These are phyloP conservation scores for Amanita fuliginea DNA, from an alignment of 768 basidiomycete genomes.

Conservation along the genomic window DNA sequence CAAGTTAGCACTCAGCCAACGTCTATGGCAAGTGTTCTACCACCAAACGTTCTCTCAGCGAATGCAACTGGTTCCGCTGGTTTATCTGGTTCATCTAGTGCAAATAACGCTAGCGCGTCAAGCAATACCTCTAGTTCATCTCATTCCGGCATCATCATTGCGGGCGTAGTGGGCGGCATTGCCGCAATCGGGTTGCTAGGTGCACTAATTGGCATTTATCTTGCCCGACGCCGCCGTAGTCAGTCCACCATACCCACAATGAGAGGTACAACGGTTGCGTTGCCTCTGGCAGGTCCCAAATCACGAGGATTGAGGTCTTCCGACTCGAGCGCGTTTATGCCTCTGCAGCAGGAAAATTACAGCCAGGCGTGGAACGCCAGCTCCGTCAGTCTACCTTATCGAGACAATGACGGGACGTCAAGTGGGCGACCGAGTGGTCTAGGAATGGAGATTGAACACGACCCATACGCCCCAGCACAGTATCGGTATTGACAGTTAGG, in stretches of 20 bases:
- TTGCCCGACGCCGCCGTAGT: conserved; percentile 40
- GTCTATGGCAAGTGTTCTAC: conserved; percentile 30
- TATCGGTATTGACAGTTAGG: conserved; percentile 4
- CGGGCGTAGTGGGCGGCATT: conserved; percentile 40
- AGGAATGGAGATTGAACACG: conserved; percentile 23
- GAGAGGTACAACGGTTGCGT: conserved; percentile 14
- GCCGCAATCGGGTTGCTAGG: conserved; percentile 40
- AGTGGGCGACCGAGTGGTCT: conserved; percentile 16
- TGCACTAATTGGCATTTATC: conserved; percentile 39
- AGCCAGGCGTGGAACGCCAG: conserved; percentile 53
- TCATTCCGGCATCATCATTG: conserved; percentile 35
- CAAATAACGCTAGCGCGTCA: conserved; percentile 5
- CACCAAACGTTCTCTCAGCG: conserved; percentile 33
- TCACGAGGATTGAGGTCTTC: conserved; percentile 31
- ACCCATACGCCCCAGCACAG: conserved; percentile 18
- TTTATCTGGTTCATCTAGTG: conserved; percentile 15
- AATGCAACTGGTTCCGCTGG: conserved; percentile 29
- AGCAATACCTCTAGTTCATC: conserved; percentile 12
- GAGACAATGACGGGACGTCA: conserved; percentile 2
- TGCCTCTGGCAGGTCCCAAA: conserved; percentile 16
- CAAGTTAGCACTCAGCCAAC: conserved; percentile 63
- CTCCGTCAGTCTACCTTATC: conserved; percentile 26
- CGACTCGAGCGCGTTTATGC: conserved; percentile 62
- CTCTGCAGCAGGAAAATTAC: conserved; percentile 52
- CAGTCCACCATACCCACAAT: conserved; percentile 16